A percentile compares a stretch with the other conserved stretches of the same genome.
phyloP scores from a whole-genome alignment of 768 basidiomycete species.

The Tulasnella sp. region DNA sequence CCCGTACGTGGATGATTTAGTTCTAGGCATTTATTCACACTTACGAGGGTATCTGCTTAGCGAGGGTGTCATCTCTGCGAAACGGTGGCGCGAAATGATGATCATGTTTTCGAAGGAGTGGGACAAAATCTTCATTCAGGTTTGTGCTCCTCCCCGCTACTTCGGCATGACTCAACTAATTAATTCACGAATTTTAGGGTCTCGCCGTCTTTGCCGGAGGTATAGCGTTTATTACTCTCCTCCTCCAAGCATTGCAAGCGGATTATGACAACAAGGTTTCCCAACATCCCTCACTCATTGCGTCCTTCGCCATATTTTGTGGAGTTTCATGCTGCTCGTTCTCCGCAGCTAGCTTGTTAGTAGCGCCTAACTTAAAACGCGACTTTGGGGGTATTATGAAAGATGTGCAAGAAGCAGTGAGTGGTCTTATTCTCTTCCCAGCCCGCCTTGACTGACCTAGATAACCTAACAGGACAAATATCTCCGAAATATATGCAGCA shows the following conservation, averaged over 20 bases:
- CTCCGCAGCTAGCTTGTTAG: slow-evolving; percentile 1
- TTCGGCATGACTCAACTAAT: background rate
- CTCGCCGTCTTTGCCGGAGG: background rate
- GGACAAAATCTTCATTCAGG: slow-evolving; percentile 4
- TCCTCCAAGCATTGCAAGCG: background rate
- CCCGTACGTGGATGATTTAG: background rate
- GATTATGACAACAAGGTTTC: too few species aligned
- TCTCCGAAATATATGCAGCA: background rate
- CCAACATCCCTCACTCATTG: background rate
- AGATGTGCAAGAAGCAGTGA: background rate
- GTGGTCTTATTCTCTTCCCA: background rate
- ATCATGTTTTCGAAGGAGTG: background rate
- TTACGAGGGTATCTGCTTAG: background rate
- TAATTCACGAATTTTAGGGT: background rate
- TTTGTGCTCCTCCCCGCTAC: background rate
- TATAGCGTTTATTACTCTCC: background rate
- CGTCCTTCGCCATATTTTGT: background rate
- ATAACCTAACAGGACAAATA: background rate
- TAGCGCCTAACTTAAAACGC: background rate
- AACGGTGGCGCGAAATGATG: slow-evolving; percentile 11
- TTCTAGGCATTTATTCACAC: too few species aligned
- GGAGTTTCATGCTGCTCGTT: background rate
- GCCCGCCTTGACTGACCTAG: too few species aligned
- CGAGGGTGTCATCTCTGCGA: background rate
- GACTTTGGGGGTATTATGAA: slow-evolving; percentile 8